phyloP scores from a whole-genome alignment of 2,329 filamentous ascomycete species.

The Colletotrichum trifolii region DNA sequence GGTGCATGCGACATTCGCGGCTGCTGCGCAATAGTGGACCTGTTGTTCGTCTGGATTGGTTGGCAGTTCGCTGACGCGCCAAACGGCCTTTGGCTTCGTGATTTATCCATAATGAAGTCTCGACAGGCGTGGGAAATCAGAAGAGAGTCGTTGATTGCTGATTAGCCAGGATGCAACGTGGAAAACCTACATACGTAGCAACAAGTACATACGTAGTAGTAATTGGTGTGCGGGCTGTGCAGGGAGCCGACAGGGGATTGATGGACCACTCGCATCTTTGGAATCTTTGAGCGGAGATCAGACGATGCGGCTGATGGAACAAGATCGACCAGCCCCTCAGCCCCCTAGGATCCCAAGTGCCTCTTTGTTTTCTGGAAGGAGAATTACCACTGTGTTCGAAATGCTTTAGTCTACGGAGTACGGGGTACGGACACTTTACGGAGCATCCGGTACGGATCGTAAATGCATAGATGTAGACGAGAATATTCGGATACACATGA shows the following conservation, averaged over 20 bases:
- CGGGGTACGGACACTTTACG: no score
- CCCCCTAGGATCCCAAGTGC: constrained; percentile 8
- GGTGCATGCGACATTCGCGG: no score
- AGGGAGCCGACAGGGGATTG: constrained; percentile 24
- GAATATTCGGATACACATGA: no score
- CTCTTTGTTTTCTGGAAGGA: constrained; percentile 20
- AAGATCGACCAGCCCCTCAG: constrained; percentile 33
- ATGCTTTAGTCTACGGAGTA: no score
- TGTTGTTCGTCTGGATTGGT: constrained; percentile 1
- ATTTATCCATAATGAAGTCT: constrained; percentile 4
- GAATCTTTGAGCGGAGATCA: constrained; percentile 33
- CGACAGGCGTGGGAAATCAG: constrained; percentile 12
- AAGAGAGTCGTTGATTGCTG: constrained; percentile 32
- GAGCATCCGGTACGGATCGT: no score
- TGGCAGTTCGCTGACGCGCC: neutral
- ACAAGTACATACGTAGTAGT: no score
- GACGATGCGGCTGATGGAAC: constrained; percentile 37
- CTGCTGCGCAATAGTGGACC: no score
- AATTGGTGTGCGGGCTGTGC: constrained; percentile 21
- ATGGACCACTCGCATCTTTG: constrained; percentile 38
- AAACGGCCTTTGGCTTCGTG: neutral
- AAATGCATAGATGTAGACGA: no score
- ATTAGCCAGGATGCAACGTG: constrained; percentile 35
- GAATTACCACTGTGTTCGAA: neutral
- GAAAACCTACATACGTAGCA: constrained; percentile 9